Evolutionary conservation across 345 rosid genomes (phyloP).

Genomic region (Citrus cavaleriei): DNA sequence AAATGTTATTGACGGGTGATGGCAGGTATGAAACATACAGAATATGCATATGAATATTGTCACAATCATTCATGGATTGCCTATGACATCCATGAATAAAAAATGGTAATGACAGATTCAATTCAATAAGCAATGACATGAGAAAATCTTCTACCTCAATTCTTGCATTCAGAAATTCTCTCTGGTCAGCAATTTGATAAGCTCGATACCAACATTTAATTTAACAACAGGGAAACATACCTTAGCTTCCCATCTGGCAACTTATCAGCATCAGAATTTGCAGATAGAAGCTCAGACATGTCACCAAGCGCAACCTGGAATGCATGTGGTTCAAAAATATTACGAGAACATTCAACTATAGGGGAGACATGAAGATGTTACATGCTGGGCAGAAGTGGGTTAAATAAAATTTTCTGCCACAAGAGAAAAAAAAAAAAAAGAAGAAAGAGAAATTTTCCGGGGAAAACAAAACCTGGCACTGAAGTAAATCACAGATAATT

Average conservation of each 20-base stretch:
- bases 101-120: background rate
- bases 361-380: background rate
- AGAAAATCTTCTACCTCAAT: background rate
- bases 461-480: background rate
- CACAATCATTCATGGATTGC: background rate
- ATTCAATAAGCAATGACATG: background rate
- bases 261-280: conserved; percentile 63
- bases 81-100: background rate
- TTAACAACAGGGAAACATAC: conserved; percentile 28
- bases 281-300: conserved; percentile 62
- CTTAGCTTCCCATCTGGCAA: conserved; percentile 81
- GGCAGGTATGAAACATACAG: background rate
- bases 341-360: background rate
- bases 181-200: background rate
- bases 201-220: background rate
- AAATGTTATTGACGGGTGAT: background rate
- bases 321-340: background rate
- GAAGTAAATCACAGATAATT: background rate
- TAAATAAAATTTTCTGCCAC: background rate
- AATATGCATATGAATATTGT: background rate
- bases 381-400: background rate
- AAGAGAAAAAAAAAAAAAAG: background rate
- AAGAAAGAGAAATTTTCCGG: background rate
- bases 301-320: conserved; percentile 91
- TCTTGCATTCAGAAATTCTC: background rate